These are phyloP conservation scores for Achaetomiella virescens DNA, from an alignment of 495 filamentous ascomycete species.

Conservation along the genomic window DNA sequence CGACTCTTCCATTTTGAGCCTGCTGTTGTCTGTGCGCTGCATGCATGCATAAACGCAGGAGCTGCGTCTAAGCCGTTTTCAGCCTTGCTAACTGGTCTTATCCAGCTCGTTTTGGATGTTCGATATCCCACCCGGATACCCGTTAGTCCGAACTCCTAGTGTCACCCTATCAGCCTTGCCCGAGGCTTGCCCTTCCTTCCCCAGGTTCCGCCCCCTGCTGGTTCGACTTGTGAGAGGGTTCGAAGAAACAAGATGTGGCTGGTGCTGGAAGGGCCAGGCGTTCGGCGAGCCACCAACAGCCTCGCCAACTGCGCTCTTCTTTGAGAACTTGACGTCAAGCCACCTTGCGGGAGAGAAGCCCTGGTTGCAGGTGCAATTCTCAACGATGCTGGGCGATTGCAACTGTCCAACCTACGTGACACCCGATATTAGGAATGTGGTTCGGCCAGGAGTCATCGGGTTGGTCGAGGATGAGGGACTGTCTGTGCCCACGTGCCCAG, in stretches of 20 bases:
- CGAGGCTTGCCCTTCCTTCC: not conserved
- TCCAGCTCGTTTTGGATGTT: slow-evolving; percentile 8
- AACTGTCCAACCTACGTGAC: too few species aligned
- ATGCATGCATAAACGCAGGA: slow-evolving; percentile 28
- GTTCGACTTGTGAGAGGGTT: not conserved
- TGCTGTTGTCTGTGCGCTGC: slow-evolving; percentile 26
- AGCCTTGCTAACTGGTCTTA: slow-evolving; percentile 11
- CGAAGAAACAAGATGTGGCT: not conserved
- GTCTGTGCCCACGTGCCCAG: not conserved
- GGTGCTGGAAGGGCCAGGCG: too few species aligned
- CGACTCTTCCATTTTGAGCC: slow-evolving; percentile 20
- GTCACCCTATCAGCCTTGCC: not conserved
- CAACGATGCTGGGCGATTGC: too few species aligned
- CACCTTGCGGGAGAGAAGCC: too few species aligned
- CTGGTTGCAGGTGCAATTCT: too few species aligned
- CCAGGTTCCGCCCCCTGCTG: not conserved
- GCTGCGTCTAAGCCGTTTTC: slow-evolving; percentile 18
- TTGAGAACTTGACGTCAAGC: too few species aligned
- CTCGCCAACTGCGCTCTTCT: too few species aligned
- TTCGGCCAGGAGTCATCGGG: not conserved
- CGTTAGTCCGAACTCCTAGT: slow-evolving; percentile 3
- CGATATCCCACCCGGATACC: not conserved
- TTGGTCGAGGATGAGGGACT: not conserved
- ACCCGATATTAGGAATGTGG: not conserved
- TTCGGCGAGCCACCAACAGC: too few species aligned